phyloP scores from a whole-genome alignment of 345 rosid species.

The Rubroshorea leprosula region DNA sequence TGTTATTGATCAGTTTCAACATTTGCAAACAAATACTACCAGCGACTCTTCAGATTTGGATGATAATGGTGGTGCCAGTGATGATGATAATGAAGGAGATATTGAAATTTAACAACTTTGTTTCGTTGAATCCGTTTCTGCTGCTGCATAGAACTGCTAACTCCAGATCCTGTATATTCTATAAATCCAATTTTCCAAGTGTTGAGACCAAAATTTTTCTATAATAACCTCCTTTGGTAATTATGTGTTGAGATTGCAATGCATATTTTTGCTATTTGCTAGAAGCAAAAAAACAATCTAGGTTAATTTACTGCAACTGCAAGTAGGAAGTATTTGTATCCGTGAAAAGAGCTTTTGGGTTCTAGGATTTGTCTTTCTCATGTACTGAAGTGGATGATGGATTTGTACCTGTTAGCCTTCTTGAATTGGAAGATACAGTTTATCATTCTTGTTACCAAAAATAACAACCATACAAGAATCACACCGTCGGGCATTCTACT shows the following conservation, averaged over 20 bases:
- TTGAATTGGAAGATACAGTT: background rate
- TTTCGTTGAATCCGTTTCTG: background rate
- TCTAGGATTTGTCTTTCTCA: too few relatives aligned
- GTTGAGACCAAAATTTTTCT: too few relatives aligned
- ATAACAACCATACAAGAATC: background rate
- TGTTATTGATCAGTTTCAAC: conserved; percentile 55
- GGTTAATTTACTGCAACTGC: too few relatives aligned
- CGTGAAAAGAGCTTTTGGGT: too few relatives aligned
- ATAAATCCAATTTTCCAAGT: background rate
- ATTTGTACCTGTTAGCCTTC: background rate
- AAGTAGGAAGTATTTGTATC: background rate
- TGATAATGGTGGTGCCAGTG: conserved; percentile 28
- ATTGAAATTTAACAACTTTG: background rate
- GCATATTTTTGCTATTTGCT: background rate
- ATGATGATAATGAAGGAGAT: conserved; percentile 26
- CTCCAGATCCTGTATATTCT: background rate
- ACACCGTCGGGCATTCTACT: background rate
- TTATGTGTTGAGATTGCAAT: background rate
- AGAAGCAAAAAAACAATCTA: too few relatives aligned
- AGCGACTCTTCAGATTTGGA: conserved; percentile 34
- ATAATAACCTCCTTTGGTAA: too few relatives aligned
- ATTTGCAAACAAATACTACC: conserved; percentile 24
- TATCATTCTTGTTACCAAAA: background rate
- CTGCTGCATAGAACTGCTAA: background rate
- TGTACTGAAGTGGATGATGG: background rate